phyloP scores from a whole-genome alignment of 2,329 filamentous ascomycete species.

The Trichoderma atrobrunneum region DNA sequence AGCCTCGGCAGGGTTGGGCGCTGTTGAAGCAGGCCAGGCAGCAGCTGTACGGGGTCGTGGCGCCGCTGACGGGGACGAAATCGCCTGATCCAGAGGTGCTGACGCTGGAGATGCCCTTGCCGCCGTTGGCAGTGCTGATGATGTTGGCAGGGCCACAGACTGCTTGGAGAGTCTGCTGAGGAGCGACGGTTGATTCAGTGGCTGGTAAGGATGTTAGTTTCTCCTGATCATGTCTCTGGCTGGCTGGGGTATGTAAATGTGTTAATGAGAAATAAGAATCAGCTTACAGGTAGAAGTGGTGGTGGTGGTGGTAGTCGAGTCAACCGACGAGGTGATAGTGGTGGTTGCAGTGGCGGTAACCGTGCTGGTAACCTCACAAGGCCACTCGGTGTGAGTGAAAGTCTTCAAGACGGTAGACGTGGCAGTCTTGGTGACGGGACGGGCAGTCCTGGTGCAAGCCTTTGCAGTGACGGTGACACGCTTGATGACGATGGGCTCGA shows the following conservation, averaged over 20 bases:
- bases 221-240: neutral
- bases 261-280: neutral
- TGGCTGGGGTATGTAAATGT: neutral
- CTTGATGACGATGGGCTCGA: slow-evolving; percentile 12
- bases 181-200: neutral
- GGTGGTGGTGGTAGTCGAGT: neutral
- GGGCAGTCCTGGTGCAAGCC: slow-evolving; percentile 1
- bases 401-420: neutral
- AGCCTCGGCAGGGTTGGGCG: neutral
- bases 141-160: slow-evolving; percentile 7
- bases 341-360: neutral
- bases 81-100: neutral
- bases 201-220: neutral
- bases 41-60: neutral
- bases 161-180: neutral
- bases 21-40: slow-evolving; percentile 1
- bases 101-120: neutral
- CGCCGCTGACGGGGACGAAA: neutral
- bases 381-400: slow-evolving; percentile 2
- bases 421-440: neutral
- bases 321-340: neutral
- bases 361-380: slow-evolving; percentile 9
- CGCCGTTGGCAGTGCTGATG: neutral
- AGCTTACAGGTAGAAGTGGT: neutral
- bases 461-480: slow-evolving; percentile 3